Evolutionary conservation across 2,329 filamentous ascomycete genomes (phyloP).

Genomic region (Colletotrichum tabaci): DNA sequence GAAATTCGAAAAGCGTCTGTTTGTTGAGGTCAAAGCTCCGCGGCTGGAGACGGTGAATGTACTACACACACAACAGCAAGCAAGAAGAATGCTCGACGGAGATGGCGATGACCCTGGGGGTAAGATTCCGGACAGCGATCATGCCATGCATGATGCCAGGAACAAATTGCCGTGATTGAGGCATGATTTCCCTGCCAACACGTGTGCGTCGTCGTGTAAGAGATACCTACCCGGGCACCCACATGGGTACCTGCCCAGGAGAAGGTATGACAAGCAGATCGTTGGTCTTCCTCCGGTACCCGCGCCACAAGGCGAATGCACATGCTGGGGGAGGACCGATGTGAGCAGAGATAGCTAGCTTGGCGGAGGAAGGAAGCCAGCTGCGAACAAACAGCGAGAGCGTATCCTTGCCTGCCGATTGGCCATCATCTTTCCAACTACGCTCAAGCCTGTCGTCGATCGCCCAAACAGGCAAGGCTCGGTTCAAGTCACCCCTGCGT

Average conservation of each 20-base stretch:
- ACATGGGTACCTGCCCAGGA: too few relatives aligned
- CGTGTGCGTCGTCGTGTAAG: conserved; percentile 9
- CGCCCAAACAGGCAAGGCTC: conserved; percentile 13
- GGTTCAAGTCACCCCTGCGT: conserved; percentile 20
- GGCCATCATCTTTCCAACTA: conserved; percentile 27
- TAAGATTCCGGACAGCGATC: not conserved
- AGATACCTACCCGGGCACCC: not conserved
- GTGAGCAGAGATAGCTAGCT: not conserved
- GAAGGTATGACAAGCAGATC: not conserved
- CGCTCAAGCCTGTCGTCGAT: conserved; percentile 27
- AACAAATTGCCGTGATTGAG: not conserved
- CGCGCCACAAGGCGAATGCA: not conserved
- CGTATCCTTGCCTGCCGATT: conserved; percentile 18
- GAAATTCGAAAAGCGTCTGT: conserved; percentile 24
- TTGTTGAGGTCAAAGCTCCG: conserved; percentile 20
- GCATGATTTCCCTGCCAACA: conserved; percentile 7
- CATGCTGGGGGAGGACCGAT: not conserved
- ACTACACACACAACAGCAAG: not conserved
- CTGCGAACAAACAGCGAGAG: conserved; percentile 16
- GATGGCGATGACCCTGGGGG: not conserved
- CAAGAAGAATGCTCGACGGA: too few relatives aligned
- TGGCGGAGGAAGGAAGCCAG: too few relatives aligned
- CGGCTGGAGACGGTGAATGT: not conserved
- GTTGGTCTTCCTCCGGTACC: too few relatives aligned
- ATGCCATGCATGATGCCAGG: not conserved